These are phyloP conservation scores for Cryptococcus depauperatus DNA, from an alignment of 1,284 basidiomycete genomes.

Conservation along the genomic window DNA sequence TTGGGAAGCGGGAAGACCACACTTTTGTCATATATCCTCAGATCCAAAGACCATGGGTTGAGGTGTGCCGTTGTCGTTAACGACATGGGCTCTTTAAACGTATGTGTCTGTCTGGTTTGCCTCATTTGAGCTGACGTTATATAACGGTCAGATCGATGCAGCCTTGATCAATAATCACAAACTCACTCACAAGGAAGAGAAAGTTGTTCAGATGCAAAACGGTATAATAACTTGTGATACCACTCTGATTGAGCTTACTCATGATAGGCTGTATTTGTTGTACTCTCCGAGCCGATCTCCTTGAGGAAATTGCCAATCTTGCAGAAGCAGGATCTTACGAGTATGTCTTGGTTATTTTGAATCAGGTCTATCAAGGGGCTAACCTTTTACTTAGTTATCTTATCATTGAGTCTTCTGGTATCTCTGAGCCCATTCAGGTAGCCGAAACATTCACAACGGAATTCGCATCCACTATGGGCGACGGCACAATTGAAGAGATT, in stretches of 20 bases:
- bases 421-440: slow-evolving; percentile 48
- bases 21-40: slow-evolving; percentile 46
- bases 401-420: slow-evolving; percentile 47
- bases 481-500: slow-evolving; percentile 35
- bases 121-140: neutral
- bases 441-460: slow-evolving; percentile 45
- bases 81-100: slow-evolving; percentile 45
- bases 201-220: slow-evolving; percentile 48
- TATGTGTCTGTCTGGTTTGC: slow-evolving; percentile 7
- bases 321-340: slow-evolving; percentile 44
- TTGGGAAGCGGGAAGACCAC: slow-evolving; percentile 49
- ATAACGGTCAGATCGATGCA: slow-evolving; percentile 43
- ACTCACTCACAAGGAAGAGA: slow-evolving; percentile 45
- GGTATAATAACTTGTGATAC: slow-evolving; percentile 15
- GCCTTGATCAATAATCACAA: slow-evolving; percentile 44
- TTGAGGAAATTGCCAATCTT: slow-evolving; percentile 47
- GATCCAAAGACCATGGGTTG: slow-evolving; percentile 44
- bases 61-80: slow-evolving; percentile 47
- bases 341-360: no score
- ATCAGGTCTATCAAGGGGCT: neutral
- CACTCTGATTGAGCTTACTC: neutral
- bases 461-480: slow-evolving; percentile 41
- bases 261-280: slow-evolving; percentile 48
- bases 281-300: slow-evolving; percentile 47
- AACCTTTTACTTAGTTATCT: slow-evolving; percentile 31